Base-by-base conservation (phyloP, 1,139 yeast genomes). In the Schwanniomyces etchellsii region DNA sequence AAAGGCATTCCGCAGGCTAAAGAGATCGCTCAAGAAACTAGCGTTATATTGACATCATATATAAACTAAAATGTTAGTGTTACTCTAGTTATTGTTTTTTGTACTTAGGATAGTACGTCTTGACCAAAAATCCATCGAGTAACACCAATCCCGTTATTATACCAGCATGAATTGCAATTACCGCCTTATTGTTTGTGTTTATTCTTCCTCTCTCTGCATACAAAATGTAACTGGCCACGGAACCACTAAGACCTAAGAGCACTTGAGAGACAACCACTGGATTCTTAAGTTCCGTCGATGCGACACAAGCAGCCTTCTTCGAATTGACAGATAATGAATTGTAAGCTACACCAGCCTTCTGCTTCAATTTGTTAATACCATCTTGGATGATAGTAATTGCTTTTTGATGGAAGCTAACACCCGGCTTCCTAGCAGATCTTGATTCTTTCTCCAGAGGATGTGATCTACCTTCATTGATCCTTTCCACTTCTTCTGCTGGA, bases 251-350 rank as follows among this genome's bases (percentile, higher is more conserved):
- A 18, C 74, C 70, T 29, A 75, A 65, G 26, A 74, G 57, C 2
- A 68, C 52, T 52, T 77, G 82, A 23, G 72, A 54, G 14, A 73
- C 56, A 30, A 78, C 81, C 11, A 73, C 81, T 1, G 85, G 85
- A 57, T 78, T 77, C 48, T 75, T 66, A 40, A 77, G 59, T 48
- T 74, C 79, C 30, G 51, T 50, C 5, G 40, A 35, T 12, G 40
- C 32, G 13, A 39, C 28, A 16, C 35, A 31, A 9, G 39, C 26
- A 17, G 36, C 38, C 16, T 30, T 31, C 9, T 9, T 9, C 7
- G 7, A 23, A n/a, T 18, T 7, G 21, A 7, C n/a, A 7, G n/a
- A n/a, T 18, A 18, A 18, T 7, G 9, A 7, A 24, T 27, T 24
- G 16, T 26, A 18, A 13, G 26, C 31, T 5, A 18, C 25, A 7